phyloP scores from a whole-genome alignment of 1,284 basidiomycete genomes.

The Ustilago hordei region DNA sequence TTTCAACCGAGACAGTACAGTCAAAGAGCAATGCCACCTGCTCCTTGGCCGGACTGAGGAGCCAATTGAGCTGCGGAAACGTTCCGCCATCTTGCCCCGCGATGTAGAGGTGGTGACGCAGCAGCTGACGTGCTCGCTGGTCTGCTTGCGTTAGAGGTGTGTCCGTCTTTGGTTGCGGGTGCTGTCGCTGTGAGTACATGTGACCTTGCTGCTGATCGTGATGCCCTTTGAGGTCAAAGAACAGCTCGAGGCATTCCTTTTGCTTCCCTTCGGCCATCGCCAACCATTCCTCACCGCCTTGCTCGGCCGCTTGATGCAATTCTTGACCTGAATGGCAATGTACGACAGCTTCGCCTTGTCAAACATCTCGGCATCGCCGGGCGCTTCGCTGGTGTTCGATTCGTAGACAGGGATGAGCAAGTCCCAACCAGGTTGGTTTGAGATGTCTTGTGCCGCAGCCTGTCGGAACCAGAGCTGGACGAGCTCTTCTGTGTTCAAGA shows the following conservation, averaged over 20 bases:
- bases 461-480: background rate
- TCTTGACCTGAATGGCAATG: background rate
- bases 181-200: background rate
- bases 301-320: background rate
- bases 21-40: background rate
- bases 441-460: background rate
- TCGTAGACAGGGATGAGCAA: slow-evolving; percentile 4
- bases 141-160: background rate
- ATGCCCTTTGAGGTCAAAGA: background rate
- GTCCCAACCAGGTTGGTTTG: background rate
- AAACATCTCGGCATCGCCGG: background rate
- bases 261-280: background rate
- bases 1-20: background rate
- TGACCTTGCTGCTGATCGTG: background rate
- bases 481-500: background rate
- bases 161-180: background rate
- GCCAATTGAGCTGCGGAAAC: background rate
- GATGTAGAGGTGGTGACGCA: background rate
- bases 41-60: background rate
- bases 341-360: background rate
- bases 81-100: background rate
- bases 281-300: background rate
- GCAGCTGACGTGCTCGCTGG: background rate
- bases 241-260: background rate
- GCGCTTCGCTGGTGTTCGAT: background rate